A percentile compares a stretch with the other conserved stretches of the same genome.
Evolutionary conservation across 2,329 filamentous ascomycete genomes (phyloP).

Genomic region (Hypocreales sp.): DNA sequence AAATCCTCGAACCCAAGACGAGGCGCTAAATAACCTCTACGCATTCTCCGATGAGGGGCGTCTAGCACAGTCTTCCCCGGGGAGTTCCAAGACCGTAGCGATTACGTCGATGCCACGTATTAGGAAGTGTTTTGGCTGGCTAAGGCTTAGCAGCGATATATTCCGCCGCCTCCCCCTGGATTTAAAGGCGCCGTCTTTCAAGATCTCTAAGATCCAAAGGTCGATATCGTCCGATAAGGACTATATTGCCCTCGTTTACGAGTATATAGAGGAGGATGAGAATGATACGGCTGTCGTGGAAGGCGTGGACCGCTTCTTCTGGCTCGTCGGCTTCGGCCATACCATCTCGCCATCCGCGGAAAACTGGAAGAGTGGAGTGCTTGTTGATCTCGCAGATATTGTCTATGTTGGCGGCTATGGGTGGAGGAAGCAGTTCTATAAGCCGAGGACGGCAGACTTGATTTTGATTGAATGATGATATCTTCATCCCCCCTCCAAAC

Average conservation of each 20-base stretch:
- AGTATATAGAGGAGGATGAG: conserved; percentile 2
- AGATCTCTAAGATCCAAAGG: neutral
- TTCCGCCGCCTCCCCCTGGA: neutral
- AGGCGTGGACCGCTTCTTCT: conserved; percentile 1
- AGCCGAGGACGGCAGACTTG: neutral
- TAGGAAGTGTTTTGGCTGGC: neutral
- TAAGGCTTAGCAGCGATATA: neutral
- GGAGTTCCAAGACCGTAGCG: neutral
- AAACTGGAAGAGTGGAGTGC: conserved; percentile 2
- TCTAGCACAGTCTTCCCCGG: neutral
- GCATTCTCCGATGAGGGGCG: neutral
- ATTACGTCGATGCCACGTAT: neutral
- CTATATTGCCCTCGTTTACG: conserved; percentile 1
- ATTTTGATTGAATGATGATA: neutral
- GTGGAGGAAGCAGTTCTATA: neutral
- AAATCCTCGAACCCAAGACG: neutral
- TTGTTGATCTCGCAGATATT: conserved; percentile 1
- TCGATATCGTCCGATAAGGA: neutral
- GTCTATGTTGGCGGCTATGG: conserved; percentile 1
- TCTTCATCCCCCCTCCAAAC: too few species aligned
- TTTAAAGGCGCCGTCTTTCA: neutral
- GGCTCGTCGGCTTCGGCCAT: conserved; percentile 1
- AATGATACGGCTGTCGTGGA: conserved; percentile 1
- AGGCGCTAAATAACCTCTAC: neutral
- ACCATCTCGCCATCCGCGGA: neutral